phyloP scores from a whole-genome alignment of 1,139 yeast species.

The Lodderomyces theae region DNA sequence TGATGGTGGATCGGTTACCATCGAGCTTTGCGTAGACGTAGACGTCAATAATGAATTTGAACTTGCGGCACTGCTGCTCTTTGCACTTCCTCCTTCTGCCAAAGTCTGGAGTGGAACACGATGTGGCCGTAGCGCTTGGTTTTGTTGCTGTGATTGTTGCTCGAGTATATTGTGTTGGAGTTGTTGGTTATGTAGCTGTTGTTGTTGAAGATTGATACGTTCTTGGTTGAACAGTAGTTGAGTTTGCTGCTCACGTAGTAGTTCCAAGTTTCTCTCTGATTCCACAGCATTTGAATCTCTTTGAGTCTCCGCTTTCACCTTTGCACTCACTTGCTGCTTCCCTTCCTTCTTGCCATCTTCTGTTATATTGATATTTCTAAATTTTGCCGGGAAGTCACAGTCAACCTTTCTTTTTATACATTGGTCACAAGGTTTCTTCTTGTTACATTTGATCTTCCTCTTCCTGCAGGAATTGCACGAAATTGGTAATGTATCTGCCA shows the following conservation, averaged over 20 bases:
- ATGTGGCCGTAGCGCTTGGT: background rate
- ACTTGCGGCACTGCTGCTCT: conserved; percentile 4
- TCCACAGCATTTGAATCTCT: background rate
- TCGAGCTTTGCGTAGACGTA: conserved; percentile 1
- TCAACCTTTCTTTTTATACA: conserved; percentile 30
- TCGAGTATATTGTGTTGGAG: conserved; percentile 1
- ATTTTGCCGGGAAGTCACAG: conserved; percentile 40
- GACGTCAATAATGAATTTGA: conserved; percentile 3
- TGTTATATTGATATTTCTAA: conserved; percentile 34
- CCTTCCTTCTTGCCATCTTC: conserved; percentile 20
- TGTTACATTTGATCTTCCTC: conserved; percentile 42
- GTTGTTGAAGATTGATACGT: background rate
- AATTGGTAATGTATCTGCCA: conserved; percentile 33
- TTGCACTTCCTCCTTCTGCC: background rate
- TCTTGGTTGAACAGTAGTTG: conserved; percentile 5
- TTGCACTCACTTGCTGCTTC: background rate
- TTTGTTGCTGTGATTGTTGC: conserved; percentile 4
- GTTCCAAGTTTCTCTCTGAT: background rate
- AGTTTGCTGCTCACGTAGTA: conserved; percentile 6
- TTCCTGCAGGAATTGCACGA: conserved; percentile 44
- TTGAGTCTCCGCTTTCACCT: background rate
- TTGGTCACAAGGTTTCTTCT: conserved; percentile 40
- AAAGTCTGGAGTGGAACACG: conserved; percentile 2
- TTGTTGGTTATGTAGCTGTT: conserved; percentile 4
- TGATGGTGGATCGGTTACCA: conserved; percentile 3